Conservation (phyloP, 2,329 filamentous ascomycete species). For the Colletotrichum coccodes region DNA sequence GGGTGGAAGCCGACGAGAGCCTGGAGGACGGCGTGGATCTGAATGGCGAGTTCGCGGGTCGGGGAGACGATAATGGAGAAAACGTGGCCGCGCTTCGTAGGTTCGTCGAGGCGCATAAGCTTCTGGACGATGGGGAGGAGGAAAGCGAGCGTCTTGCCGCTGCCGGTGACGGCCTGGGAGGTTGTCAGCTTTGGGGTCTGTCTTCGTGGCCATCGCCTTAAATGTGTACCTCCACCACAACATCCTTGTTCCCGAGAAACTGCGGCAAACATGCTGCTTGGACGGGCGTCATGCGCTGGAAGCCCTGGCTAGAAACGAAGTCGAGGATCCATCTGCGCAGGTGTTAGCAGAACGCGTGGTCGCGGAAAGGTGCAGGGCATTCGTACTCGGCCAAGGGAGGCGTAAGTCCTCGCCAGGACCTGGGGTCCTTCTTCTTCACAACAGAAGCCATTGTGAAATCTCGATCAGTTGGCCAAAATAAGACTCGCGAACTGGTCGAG, state of each 20-base stretch:
- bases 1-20: constrained; percentile 85
- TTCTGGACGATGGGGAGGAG: constrained; percentile 82
- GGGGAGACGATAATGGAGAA: constrained; percentile 93
- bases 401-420: constrained; percentile 55
- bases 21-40: constrained; percentile 85
- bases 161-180: constrained; percentile 82
- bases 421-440: constrained; percentile 55
- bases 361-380: background rate
- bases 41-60: constrained; percentile 89
- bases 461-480: background rate
- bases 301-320: constrained; percentile 85
- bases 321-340: constrained; percentile 89
- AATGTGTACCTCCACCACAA: constrained; percentile 89
- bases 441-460: constrained; percentile 44
- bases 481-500: background rate
- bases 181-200: constrained; percentile 25
- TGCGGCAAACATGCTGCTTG: constrained; percentile 91
- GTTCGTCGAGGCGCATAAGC: constrained; percentile 81
- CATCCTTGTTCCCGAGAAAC: constrained; percentile 90
- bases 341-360: constrained; percentile 77
- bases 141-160: constrained; percentile 90
- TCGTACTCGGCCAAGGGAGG: constrained; percentile 47
- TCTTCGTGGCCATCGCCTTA: no score
- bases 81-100: constrained; percentile 89
- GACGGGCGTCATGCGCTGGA: constrained; percentile 90